Evolutionary conservation across 176 grass and related monocot genomes (phyloP).

Genomic region (Typha latifolia): DNA sequence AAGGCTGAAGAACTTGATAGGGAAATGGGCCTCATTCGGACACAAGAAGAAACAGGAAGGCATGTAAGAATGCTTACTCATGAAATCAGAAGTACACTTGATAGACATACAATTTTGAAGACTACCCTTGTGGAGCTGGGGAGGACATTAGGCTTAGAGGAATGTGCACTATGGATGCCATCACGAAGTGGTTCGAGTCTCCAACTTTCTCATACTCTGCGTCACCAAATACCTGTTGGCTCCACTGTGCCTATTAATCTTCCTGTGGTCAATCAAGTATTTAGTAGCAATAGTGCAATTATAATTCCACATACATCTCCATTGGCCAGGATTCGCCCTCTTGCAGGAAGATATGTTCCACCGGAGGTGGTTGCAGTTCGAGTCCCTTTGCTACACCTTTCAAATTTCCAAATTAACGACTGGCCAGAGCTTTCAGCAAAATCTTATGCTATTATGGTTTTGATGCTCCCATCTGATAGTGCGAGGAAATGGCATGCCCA

Average conservation of each 20-base stretch:
- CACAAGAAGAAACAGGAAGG: slow-evolving; percentile 57
- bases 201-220: slow-evolving; percentile 53
- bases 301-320: slow-evolving; percentile 51
- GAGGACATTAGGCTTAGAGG: slow-evolving; percentile 43
- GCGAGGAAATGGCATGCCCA: slow-evolving; percentile 79
- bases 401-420: slow-evolving; percentile 85
- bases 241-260: slow-evolving; percentile 40
- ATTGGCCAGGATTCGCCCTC: slow-evolving; percentile 43
- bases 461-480: slow-evolving; percentile 77
- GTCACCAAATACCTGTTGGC: slow-evolving; percentile 37
- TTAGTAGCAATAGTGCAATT: slow-evolving; percentile 47
- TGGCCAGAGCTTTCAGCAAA: slow-evolving; percentile 67
- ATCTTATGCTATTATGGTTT: slow-evolving; percentile 83
- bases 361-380: slow-evolving; percentile 78
- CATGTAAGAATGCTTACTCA: slow-evolving; percentile 77
- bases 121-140: slow-evolving; percentile 59
- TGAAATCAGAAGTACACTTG: slow-evolving; percentile 62
- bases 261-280: slow-evolving; percentile 56
- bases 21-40: slow-evolving; percentile 55
- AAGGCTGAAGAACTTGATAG: slow-evolving; percentile 60
- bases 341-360: slow-evolving; percentile 44
- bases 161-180: slow-evolving; percentile 66
- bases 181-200: slow-evolving; percentile 45
- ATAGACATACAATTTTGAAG: slow-evolving; percentile 61
- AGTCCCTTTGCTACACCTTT: slow-evolving; percentile 70